A percentile compares a stretch with the other conserved stretches of the same genome.
Evolutionary conservation across 768 basidiomycete genomes (phyloP).

Genomic region (Sutorius australiensis): DNA sequence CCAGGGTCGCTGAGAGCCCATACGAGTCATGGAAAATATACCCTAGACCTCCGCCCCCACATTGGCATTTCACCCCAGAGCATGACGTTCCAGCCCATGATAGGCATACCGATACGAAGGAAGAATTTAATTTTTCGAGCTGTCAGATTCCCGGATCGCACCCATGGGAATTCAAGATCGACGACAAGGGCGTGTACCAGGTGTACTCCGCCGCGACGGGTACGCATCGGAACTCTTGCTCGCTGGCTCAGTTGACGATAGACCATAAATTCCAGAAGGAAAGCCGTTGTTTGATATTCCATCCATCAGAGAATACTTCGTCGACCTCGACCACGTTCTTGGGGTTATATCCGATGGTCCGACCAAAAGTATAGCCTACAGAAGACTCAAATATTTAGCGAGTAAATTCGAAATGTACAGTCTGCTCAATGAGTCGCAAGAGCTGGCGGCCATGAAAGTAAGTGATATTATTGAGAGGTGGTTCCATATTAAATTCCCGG

Average conservation of each 20-base stretch:
- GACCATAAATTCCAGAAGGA: constrained; percentile 28
- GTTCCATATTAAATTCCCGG: constrained; percentile 1
- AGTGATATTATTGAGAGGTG: constrained; percentile 15
- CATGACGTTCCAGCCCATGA: constrained; percentile 44
- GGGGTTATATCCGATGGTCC: constrained; percentile 93
- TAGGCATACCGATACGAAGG: constrained; percentile 23
- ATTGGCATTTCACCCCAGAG: constrained; percentile 84
- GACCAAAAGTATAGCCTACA: constrained; percentile 92
- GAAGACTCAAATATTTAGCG: constrained; percentile 83
- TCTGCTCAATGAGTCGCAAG: constrained; percentile 89
- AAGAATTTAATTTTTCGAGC: constrained; percentile 67
- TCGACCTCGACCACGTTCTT: constrained; percentile 90
- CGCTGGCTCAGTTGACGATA: neutral
- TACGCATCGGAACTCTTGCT: neutral
- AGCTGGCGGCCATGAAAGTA: constrained; percentile 96
- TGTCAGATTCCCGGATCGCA: constrained; percentile 69
- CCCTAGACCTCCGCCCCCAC: constrained; percentile 89
- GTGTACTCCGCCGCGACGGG: constrained; percentile 49
- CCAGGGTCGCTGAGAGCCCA: constrained; percentile 26
- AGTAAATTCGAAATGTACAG: constrained; percentile 94
- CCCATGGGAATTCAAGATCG: constrained; percentile 66
- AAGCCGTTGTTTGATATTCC: constrained; percentile 77
- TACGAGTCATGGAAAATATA: constrained; percentile 81
- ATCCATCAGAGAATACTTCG: constrained; percentile 88
- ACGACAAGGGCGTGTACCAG: constrained; percentile 88